phyloP scores from a whole-genome alignment of 805 yeast genomes.

The Metschnikowia orientalis region DNA sequence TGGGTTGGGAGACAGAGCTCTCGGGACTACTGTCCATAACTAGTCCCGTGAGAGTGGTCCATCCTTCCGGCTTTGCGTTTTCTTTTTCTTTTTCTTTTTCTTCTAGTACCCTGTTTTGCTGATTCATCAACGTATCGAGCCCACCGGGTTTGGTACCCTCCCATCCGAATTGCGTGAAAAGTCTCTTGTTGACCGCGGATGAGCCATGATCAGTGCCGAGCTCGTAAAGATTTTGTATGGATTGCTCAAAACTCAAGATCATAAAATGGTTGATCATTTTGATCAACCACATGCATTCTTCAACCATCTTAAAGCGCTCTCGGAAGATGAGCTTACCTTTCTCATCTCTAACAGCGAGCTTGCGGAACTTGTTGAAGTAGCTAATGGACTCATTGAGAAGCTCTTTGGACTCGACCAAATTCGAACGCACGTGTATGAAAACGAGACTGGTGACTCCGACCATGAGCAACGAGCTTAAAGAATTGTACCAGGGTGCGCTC shows the following conservation, averaged over 20 bases:
- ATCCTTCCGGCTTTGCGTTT: not conserved
- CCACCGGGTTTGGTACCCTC: conserved; percentile 8
- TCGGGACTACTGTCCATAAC: conserved; percentile 4
- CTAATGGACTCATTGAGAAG: conserved; percentile 23
- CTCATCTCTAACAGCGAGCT: conserved; percentile 29
- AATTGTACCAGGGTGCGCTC: conserved; percentile 51
- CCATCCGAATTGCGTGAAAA: conserved; percentile 45
- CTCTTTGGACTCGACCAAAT: conserved; percentile 20
- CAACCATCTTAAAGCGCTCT: conserved; percentile 46
- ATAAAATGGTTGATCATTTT: conserved; percentile 52
- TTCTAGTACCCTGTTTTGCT: conserved; percentile 18
- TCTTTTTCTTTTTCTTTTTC: conserved; percentile 2
- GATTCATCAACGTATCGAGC: conserved; percentile 12
- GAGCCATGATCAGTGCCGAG: conserved; percentile 55
- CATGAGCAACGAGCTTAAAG: conserved; percentile 41
- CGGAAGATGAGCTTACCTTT: conserved; percentile 28
- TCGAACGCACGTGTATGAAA: conserved; percentile 41
- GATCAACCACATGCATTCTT: conserved; percentile 60
- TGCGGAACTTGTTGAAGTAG: conserved; percentile 22
- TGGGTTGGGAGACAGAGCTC: conserved; percentile 7
- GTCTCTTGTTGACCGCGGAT: conserved; percentile 44
- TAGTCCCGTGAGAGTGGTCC: not conserved
- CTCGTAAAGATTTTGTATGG: conserved; percentile 31
- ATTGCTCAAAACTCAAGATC: conserved; percentile 41
- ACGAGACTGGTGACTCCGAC: conserved; percentile 41